Evolutionary conservation across 257 asterid genomes (phyloP), one percentile per base, ranked within the genome.

Genomic region (Verbascum thapsus): DNA sequence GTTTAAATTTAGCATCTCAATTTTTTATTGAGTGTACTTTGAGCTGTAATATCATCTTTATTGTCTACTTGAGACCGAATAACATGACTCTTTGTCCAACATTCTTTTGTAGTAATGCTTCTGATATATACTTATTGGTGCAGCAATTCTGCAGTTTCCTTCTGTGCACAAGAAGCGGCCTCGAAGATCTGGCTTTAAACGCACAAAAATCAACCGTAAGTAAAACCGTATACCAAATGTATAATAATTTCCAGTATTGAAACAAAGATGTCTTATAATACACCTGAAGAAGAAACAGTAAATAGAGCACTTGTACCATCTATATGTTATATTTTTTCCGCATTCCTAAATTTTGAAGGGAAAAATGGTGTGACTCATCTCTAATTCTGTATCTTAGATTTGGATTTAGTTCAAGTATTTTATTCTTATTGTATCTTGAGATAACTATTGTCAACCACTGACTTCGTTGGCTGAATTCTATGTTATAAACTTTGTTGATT

Each of bases 101-200:
- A 56, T 48, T 37, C 42, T 53, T 45, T 38, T 42, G 42, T 58
- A 43, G 16, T 58, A 8, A 18, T 62, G 34, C 39, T 55, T 75
- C 52, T 80, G 73, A 68, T 75, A 41, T 52, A 58, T 69, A 66
- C 51, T 54, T 69, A 38, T 72, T 73, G 73, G 64, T 80, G 89
- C 95, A 94, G 99, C 95, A 76, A 94, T 94, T 70, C 83, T 94
- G 88, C 99, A 88, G 85, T 78, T 81, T 73, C 98, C 99, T 50
- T 74, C 84, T 41, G 82, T 66, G 65, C 95, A 90, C 85, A 94
- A 88, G 86, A 85, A 83, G 65, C 70, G 60, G 57, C 96, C 95
- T 52, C 80, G 94, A 17, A 86, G 70, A 77, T 76, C 92, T 74
- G 98, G 96, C 71, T 94, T 83, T 69, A 77, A 69, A 10, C 98